These are phyloP conservation scores for Gossypium longicalyx DNA, from an alignment of 345 rosid genomes.

Conservation along the genomic window DNA sequence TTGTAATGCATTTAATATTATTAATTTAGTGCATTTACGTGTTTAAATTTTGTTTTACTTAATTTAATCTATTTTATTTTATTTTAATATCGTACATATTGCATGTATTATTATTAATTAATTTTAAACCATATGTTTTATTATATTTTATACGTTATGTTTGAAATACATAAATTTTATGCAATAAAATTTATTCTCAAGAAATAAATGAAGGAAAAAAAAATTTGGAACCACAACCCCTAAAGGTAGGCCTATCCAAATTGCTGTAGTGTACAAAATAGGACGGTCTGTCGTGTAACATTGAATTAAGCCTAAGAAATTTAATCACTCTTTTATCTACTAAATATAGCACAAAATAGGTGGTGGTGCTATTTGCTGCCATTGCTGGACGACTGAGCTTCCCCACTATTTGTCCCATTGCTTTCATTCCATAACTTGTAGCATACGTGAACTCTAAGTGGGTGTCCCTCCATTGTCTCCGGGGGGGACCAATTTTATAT, in stretches of 20 bases:
- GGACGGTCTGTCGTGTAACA: not conserved
- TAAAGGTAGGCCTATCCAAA: not conserved
- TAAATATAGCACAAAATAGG: not conserved
- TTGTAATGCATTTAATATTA: too few species aligned
- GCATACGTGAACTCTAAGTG: not conserved
- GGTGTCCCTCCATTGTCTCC: not conserved
- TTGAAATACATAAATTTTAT: too few species aligned
- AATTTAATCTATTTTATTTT: too few species aligned
- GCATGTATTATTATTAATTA: too few species aligned
- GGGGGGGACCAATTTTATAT: not conserved
- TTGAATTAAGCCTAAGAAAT: not conserved
- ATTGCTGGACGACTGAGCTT: not conserved
- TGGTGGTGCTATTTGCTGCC: not conserved
- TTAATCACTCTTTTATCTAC: not conserved
- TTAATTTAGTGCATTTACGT: too few species aligned
- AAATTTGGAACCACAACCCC: too few species aligned
- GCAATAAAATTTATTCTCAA: too few species aligned
- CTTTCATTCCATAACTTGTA: conserved; percentile 5
- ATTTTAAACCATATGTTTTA: too few species aligned
- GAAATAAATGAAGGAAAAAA: too few species aligned
- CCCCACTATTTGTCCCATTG: conserved; percentile 4
- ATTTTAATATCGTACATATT: too few species aligned
- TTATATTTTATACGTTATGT: too few species aligned
- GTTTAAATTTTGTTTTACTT: too few species aligned
- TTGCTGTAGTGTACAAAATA: not conserved